Conservation (phyloP, 305 asterid genomes). For the Withania somnifera region DNA sequence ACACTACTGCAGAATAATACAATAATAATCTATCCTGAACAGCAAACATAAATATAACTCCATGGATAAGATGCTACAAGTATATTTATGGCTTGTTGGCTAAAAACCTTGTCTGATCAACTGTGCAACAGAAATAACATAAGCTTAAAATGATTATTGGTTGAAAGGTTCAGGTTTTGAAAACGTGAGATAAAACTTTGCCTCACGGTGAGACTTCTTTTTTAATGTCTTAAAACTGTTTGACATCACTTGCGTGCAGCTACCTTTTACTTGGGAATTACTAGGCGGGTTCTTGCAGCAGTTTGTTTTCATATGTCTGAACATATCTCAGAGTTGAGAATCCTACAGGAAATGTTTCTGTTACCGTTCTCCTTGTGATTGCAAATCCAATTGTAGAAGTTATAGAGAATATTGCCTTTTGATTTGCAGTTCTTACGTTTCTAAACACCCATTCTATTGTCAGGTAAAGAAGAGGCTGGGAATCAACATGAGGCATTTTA, state of each 20-base stretch:
- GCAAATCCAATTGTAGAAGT: background rate
- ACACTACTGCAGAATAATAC: too few relatives aligned
- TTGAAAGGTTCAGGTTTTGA: background rate
- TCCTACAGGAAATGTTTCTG: background rate
- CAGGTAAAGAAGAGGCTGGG: constrained; percentile 57
- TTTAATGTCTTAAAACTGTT: background rate
- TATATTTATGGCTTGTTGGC: background rate
- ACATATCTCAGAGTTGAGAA: background rate
- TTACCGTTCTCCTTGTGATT: background rate
- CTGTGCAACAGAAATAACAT: background rate
- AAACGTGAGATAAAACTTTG: background rate
- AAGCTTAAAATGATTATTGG: background rate
- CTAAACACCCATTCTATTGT: constrained; percentile 21
- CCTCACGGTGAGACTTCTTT: background rate
- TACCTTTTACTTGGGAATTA: background rate
- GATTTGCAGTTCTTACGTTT: background rate
- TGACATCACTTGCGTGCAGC: background rate
- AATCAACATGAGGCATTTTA: constrained; percentile 35
- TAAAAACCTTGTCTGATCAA: background rate
- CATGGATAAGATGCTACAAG: too few relatives aligned
- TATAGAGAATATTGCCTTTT: background rate
- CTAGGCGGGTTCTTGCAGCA: background rate
- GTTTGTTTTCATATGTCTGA: background rate
- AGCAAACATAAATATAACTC: too few relatives aligned
- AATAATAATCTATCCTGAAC: too few relatives aligned